Percentiles rank a stretch among this genome's conserved stretches.
phyloP scores from a whole-genome alignment of 1,284 basidiomycete species.

The Takashimella tepidaria region DNA sequence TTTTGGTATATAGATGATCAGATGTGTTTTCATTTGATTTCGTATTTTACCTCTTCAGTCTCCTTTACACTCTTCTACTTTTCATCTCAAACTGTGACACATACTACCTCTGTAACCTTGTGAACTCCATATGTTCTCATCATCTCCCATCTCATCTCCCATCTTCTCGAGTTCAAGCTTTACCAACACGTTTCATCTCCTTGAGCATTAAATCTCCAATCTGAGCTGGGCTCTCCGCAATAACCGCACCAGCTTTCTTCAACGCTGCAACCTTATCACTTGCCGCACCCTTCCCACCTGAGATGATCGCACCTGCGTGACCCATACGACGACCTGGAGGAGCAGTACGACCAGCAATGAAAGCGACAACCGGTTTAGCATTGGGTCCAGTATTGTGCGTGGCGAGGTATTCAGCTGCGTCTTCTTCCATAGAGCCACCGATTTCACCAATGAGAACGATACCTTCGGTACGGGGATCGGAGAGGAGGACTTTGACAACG shows the following conservation, averaged over 20 bases:
- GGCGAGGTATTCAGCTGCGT: constrained; percentile 93
- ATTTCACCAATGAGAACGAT: constrained; percentile 99
- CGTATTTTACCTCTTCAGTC: too few relatives aligned
- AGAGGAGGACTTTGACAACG: constrained; percentile 92
- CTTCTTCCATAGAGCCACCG: constrained; percentile 98
- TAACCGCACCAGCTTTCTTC: constrained; percentile 84
- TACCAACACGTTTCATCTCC: constrained; percentile 79
- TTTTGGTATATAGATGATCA: too few relatives aligned
- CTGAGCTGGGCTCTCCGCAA: constrained; percentile 94
- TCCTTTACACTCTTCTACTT: background rate
- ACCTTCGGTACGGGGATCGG: constrained; percentile 87
- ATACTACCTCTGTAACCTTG: background rate
- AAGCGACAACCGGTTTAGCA: constrained; percentile 95
- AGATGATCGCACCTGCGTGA: constrained; percentile 96
- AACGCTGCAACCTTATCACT: constrained; percentile 94
- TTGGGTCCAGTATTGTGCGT: constrained; percentile 83
- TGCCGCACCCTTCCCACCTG: constrained; percentile 95
- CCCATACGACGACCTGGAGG: constrained; percentile 98
- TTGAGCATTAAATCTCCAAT: constrained; percentile 83
- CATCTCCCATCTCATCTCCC: background rate
- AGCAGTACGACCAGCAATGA: constrained; percentile 96
- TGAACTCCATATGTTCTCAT: background rate
- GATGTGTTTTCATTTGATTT: too few relatives aligned
- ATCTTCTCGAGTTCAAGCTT: constrained; percentile 53
- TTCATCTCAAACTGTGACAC: background rate